phyloP scores from a whole-genome alignment of 495 filamentous ascomycete species.

The Aspergillus indologenus region DNA sequence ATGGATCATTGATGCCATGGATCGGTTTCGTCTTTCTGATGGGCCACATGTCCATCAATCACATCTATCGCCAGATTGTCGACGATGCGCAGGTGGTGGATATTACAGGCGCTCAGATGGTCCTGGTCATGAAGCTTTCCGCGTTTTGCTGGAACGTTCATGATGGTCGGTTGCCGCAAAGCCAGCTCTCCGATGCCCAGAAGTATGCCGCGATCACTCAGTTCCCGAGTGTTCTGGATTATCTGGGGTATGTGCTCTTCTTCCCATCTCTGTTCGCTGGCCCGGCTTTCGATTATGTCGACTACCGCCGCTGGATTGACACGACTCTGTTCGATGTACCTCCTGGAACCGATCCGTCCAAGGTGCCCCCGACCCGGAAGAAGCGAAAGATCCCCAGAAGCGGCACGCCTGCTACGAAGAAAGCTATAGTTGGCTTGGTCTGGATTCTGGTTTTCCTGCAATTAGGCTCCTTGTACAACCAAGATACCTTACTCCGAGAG shows the following conservation, averaged over 20 bases:
- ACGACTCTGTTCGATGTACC: constrained; percentile 91
- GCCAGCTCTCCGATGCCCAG: constrained; percentile 80
- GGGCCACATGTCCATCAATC: constrained; percentile 90
- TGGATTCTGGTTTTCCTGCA: constrained; percentile 83
- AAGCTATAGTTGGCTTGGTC: constrained; percentile 63
- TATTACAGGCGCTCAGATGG: constrained; percentile 97
- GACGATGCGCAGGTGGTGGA: constrained; percentile 66
- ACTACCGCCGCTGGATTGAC: constrained; percentile 89
- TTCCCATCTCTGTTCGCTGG: constrained; percentile 87
- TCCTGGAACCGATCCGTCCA: constrained; percentile 69
- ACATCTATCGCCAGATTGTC: constrained; percentile 73
- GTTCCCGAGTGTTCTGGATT: constrained; percentile 75
- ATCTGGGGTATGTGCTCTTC: constrained; percentile 85
- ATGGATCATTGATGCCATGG: constrained; percentile 98
- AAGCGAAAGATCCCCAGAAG: constrained; percentile 94
- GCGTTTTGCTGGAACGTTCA: constrained; percentile 97
- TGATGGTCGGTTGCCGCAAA: constrained; percentile 76
- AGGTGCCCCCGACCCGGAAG: constrained; percentile 79
- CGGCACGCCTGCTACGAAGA: constrained; percentile 77
- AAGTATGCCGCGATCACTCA: constrained; percentile 72
- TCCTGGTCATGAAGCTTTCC: constrained; percentile 95
- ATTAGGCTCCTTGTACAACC: constrained; percentile 63
- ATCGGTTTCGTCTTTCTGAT: constrained; percentile 90
- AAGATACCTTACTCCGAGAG: constrained; percentile 56
- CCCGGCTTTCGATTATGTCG: constrained; percentile 89